phyloP scores from a whole-genome alignment of 2,329 filamentous ascomycete species.

The Calonectria multiphialidica region DNA sequence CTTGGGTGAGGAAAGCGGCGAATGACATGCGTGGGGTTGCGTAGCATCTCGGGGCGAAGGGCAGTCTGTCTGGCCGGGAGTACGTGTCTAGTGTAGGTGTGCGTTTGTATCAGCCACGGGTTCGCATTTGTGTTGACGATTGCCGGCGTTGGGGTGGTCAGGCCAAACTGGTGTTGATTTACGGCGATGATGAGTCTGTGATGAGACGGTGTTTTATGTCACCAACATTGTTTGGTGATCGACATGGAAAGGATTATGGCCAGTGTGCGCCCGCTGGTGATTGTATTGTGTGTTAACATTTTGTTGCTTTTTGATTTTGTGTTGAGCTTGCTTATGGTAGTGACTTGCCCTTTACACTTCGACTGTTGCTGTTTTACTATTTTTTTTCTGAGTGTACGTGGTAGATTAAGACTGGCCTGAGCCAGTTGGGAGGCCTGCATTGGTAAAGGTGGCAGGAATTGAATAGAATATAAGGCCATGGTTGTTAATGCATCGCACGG shows the following conservation, averaged over 20 bases:
- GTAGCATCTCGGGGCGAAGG: slow-evolving; percentile 34
- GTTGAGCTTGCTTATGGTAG: background rate
- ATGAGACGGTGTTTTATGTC: background rate
- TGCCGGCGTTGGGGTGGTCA: slow-evolving; percentile 26
- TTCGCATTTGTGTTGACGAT: slow-evolving; percentile 22
- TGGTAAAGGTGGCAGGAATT: no score
- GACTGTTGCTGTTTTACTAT: no score
- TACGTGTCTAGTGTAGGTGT: slow-evolving; percentile 28
- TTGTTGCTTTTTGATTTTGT: background rate
- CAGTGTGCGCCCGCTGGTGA: background rate
- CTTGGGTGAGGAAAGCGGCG: slow-evolving; percentile 40
- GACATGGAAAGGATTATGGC: background rate
- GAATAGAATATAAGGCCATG: no score
- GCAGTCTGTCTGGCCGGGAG: slow-evolving; percentile 22
- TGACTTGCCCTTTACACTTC: no score
- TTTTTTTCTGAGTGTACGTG: no score
- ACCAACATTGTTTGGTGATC: background rate
- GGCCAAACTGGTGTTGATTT: slow-evolving; percentile 13
- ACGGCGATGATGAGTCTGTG: background rate
- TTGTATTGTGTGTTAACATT: no score
- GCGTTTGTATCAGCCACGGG: slow-evolving; percentile 18
- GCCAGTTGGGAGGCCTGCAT: no score
- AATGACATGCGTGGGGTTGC: slow-evolving; percentile 35
- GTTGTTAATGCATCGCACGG: no score
- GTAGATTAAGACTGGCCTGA: no score